Conservation (phyloP, 192 early-diverging fungal genomes). For the Chytriomyces sp. region DNA sequence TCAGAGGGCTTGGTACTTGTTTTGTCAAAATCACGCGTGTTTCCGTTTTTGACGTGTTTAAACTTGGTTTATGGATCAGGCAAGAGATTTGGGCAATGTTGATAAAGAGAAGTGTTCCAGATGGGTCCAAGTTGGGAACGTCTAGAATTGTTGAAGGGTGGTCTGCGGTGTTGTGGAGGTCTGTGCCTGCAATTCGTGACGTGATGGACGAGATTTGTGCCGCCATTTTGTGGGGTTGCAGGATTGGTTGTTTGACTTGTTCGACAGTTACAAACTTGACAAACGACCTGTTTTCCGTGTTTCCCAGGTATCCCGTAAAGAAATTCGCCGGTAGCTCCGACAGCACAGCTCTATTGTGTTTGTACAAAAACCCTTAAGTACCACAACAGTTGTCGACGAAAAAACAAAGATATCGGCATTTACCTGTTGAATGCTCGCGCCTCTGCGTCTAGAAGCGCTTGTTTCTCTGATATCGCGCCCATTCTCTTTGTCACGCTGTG, state of each 20-base stretch:
- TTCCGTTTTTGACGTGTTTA: conserved; percentile 1
- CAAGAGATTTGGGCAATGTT: conserved; percentile 1
- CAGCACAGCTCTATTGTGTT: neutral
- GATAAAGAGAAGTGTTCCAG: conserved; percentile 1
- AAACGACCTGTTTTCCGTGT: neutral
- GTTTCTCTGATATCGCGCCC: neutral
- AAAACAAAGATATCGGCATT: too few relatives aligned
- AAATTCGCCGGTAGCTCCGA: neutral
- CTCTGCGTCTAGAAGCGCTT: neutral
- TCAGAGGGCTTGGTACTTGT: neutral
- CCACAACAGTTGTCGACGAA: too few relatives aligned
- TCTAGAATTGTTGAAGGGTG: too few relatives aligned
- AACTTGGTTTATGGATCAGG: neutral
- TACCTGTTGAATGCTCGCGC: neutral
- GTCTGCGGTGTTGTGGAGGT: neutral
- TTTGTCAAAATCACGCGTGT: neutral
- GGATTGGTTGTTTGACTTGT: neutral
- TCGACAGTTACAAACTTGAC: neutral
- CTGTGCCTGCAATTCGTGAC: neutral
- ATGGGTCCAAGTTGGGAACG: neutral
- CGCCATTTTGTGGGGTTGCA: too few relatives aligned
- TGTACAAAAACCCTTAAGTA: too few relatives aligned
- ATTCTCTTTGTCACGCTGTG: neutral
- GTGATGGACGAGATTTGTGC: neutral
- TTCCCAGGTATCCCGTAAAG: neutral